Evolutionary conservation across 176 grass and related monocot species (phyloP), one percentile per base, ranked within the genome.

Genomic region (Melocanna baccifera): DNA sequence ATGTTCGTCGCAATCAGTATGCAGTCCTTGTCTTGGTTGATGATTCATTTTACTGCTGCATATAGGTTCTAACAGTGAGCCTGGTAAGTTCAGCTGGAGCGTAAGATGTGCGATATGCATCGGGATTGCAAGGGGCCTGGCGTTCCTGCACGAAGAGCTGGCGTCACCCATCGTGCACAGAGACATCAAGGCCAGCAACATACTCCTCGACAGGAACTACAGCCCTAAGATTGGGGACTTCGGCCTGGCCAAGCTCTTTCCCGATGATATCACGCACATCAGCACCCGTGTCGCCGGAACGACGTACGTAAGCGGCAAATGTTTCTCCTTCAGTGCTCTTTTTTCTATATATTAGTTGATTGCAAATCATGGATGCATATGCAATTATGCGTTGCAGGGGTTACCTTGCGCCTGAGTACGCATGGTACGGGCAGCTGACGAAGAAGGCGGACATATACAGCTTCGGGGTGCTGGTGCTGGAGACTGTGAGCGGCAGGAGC

Each of bases 321-420:
- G 14, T 16, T 50, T 50, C 5, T 46, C 10, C 14, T 4, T 47
- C 45, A 14, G 45, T n/a, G n/a, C n/a, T n/a, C n/a, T n/a, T n/a
- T n/a, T n/a, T n/a, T n/a, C n/a, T n/a, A n/a, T n/a, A n/a, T n/a
- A n/a, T n/a, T n/a, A n/a, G n/a, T n/a, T 36, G 34, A 36, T 4
- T 36, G 34, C 32, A 4, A 34, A 34, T 1, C 3, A 2, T 32
- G 3, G 3, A 34, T 34, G 32, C 3, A 34, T 3, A 32, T 30
- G n/a, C n/a, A n/a, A 32, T 32, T 3, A 32, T 36, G 12, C 45
- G 4, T 14, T 51, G 48, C 30, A 14, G 75, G 45, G 84, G 84
- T 34, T 86, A 86, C 70, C 53, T 79, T 19, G 84, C 84, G 20
- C 84, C 84, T 15, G 84, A 86, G 11, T 86, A 86, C 34, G 75